Evolutionary conservation across 352 stramenopile genomes (phyloP), one percentile per base, ranked within the genome.

Genomic region (Pythium utonaiense): DNA sequence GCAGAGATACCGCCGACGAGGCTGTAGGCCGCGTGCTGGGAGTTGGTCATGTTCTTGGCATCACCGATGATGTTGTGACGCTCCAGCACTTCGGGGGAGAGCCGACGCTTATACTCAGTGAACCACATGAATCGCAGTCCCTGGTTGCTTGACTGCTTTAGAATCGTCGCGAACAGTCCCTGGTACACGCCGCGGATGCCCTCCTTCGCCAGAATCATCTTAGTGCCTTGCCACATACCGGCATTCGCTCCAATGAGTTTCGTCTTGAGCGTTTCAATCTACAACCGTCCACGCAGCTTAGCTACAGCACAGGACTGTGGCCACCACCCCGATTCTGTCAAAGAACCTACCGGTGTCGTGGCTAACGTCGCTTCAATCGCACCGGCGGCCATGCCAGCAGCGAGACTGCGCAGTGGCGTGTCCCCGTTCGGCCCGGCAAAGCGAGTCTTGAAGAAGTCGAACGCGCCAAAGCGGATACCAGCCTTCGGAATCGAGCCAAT

Each of bases 81-180:
- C 51, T 83, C 70, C 9, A 92, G 54, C 58, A 86, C 75, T 40
- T 79, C 78, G 2, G 78, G 80, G 21, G 30, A 85, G 47, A 85
- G 53, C 19, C 77, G 74, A 25, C 76, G 75, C 70, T 97, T 97
- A 74, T 97, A 98, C 74, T 98, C 93, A 64, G 95, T 97, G 63
- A 98, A 98, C 88, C 89, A 98, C 89, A 98, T 98, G 63, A 98
- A 98, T 6, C 96, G 89, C 51, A 98, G 76, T 2, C 95, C 96
- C 70, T 98, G 93, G 79, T 98, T 98, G 57, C 85, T 97, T 10
- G 61, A 68, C 82, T 98, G 96, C 70, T 98, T 98, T 38, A 98
- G 69, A 9, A 97, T 95, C 21, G 96, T 98, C 13, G 96, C 91
- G 51, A 77, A 80, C n/a, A 96, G 82, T 0, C 96, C 96, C 66